Conservation (phyloP, 352 stramenopile genomes). For the Globisporangium middletonii region DNA sequence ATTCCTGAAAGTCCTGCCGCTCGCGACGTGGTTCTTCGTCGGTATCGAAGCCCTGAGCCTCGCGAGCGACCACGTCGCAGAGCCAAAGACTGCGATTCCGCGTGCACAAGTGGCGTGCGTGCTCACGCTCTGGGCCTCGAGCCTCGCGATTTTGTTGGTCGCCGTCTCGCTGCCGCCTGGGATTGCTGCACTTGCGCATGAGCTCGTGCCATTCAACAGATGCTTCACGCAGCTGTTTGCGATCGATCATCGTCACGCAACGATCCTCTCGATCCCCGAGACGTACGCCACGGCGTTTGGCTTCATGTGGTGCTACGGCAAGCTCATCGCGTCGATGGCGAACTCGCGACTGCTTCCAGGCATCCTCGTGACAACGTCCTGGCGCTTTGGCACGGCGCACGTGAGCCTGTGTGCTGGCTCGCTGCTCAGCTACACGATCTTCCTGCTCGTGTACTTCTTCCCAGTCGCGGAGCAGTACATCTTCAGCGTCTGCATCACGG, state of each 20-base stretch:
- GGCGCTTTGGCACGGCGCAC: slow-evolving; percentile 14
- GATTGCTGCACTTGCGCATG: slow-evolving; percentile 12
- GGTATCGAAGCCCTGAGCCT: slow-evolving; percentile 27
- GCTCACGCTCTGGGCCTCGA: slow-evolving; percentile 15
- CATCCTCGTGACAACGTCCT: slow-evolving; percentile 19
- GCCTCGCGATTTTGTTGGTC: slow-evolving; percentile 19
- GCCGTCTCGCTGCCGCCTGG: slow-evolving; percentile 17
- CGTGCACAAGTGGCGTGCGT: slow-evolving; percentile 20
- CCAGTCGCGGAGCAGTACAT: slow-evolving; percentile 2
- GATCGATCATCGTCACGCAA: slow-evolving; percentile 14
- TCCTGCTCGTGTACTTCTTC: slow-evolving; percentile 23
- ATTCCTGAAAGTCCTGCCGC: slow-evolving; percentile 17
- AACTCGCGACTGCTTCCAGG: slow-evolving; percentile 29
- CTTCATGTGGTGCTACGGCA: slow-evolving; percentile 54
- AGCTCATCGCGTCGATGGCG: slow-evolving; percentile 44
- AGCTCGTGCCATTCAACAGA: slow-evolving; percentile 23
- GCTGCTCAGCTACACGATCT: slow-evolving; percentile 24
- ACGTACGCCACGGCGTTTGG: slow-evolving; percentile 48
- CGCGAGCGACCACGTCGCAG: slow-evolving; percentile 16
- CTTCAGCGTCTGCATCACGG: slow-evolving; percentile 10
- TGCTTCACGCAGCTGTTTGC: slow-evolving; percentile 27
- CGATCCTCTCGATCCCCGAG: slow-evolving; percentile 33
- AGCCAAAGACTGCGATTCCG: slow-evolving; percentile 16
- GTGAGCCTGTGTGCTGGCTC: slow-evolving; percentile 20
- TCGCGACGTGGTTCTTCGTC: slow-evolving; percentile 26